Base-by-base conservation (phyloP, 1,139 yeast genomes). In the Komagataea norvegica region DNA sequence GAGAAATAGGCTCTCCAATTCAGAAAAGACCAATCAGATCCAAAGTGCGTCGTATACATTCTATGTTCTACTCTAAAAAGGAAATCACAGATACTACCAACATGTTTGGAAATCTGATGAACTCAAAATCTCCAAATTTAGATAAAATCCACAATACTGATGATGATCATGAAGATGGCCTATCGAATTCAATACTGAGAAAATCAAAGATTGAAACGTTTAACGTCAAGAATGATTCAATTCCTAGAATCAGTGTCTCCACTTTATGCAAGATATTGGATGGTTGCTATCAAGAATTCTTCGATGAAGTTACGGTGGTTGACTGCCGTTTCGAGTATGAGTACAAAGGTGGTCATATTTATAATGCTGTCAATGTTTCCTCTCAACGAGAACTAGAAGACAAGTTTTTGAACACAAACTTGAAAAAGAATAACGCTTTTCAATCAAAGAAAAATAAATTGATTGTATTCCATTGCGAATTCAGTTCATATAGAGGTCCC, bases 271-370 rank as follows among this genome's bases (percentile, higher is more conserved):
- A 70, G 30, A 73, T 89, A 29, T 59, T 88, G 27, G 74, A 72
- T 43, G 84, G 88, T 30, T 57, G 67, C 13, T 74, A 72, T 57
- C 49, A 59, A 14, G 62, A 70, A 23, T 66, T 66, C 34, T 89
- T 81, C 56, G 80, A 79, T 47, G 75, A 78, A 27, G 67, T 74
- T 35, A 52, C 75, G 7, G 65, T 91, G 25, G 68, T 93, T 11
- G 98, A 91, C 61, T 88, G 97, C 57, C 74, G 98, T 36, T 91
- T 91, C 55, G 87, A 81, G 51, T 91, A 91, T 64, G 98, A 91
- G 61, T 93, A 65, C 59, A 70, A 74, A 27, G 97, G 98, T 20
- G 98, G 98, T 23, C 98, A 93, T 60, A 86, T 91, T 34, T 73
- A 70, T 31, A 80, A 85, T 32, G 95, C 98, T 10, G 54, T 84